These are phyloP conservation scores for Blumeria graminis DNA, from an alignment of 2,329 filamentous ascomycete genomes.

Conservation along the genomic window DNA sequence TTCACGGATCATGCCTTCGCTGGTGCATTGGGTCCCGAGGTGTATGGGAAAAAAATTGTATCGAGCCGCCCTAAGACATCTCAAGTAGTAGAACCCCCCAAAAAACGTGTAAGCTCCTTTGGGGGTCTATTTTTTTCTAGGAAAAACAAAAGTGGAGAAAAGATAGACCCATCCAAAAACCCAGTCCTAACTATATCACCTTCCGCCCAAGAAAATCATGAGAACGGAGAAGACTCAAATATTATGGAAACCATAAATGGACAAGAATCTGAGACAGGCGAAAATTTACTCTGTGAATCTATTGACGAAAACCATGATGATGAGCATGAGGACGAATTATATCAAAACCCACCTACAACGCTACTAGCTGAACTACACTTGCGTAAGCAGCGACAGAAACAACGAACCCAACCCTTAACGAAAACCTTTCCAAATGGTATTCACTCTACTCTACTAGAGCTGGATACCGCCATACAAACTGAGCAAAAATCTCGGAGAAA, in stretches of 20 bases:
- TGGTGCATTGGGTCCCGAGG: slow-evolving; percentile 48
- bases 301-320: slow-evolving; percentile 23
- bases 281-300: background rate
- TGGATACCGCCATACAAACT: slow-evolving; percentile 73
- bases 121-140: slow-evolving; percentile 19
- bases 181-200: background rate
- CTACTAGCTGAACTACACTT: slow-evolving; percentile 78
- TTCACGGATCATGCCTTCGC: slow-evolving; percentile 78
- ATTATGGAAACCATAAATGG: slow-evolving; percentile 8
- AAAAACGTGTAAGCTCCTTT: slow-evolving; percentile 22
- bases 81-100: slow-evolving; percentile 8
- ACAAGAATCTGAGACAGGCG: slow-evolving; percentile 6
- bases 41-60: slow-evolving; percentile 39
- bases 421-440: slow-evolving; percentile 47
- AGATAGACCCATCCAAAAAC: background rate
- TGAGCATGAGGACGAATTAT: slow-evolving; percentile 21
- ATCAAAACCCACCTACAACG: slow-evolving; percentile 59
- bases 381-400: slow-evolving; percentile 69
- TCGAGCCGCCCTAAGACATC: slow-evolving; percentile 19
- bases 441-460: slow-evolving; percentile 69
- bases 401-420: slow-evolving; percentile 45
- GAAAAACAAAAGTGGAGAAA: slow-evolving; percentile 6
- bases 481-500: slow-evolving; percentile 51
- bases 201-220: slow-evolving; percentile 4
- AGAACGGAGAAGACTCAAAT: slow-evolving; percentile 6